Evolutionary conservation across 2,329 filamentous ascomycete species (phyloP).

Genomic region (Clarireedia paspali): DNA sequence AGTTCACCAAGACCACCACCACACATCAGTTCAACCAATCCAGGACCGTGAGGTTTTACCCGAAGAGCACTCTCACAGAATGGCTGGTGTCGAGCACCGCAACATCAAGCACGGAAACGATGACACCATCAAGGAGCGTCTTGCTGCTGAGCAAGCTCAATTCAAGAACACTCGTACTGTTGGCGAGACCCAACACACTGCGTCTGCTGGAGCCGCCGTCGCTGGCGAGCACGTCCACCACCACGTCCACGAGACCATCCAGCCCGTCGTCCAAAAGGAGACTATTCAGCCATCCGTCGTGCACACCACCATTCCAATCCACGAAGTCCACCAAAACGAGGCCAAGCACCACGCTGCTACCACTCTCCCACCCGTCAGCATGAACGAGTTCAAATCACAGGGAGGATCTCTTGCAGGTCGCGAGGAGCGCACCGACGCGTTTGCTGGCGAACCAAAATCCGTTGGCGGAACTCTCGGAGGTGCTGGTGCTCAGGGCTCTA

Average conservation of each 20-base stretch:
- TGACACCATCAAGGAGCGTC: constrained; percentile 36
- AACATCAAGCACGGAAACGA: constrained; percentile 54
- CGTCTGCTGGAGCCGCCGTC: constrained; percentile 40
- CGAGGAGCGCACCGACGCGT: constrained; percentile 49
- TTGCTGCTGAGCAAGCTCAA: constrained; percentile 45
- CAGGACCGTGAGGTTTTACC: constrained; percentile 44
- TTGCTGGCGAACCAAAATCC: constrained; percentile 52
- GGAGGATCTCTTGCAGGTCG: constrained; percentile 47
- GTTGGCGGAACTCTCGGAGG: constrained; percentile 30
- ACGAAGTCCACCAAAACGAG: constrained; percentile 62
- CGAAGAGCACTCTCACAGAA: constrained; percentile 55
- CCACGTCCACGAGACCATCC: constrained; percentile 42
- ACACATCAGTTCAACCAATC: constrained; percentile 62
- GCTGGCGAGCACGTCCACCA: constrained; percentile 58
- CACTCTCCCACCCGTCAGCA: constrained; percentile 53
- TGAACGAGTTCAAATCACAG: constrained; percentile 52
- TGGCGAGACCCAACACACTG: constrained; percentile 41
- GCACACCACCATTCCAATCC: constrained; percentile 65
- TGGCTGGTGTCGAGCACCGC: constrained; percentile 51
- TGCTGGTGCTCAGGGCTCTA: constrained; percentile 21
- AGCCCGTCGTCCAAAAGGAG: constrained; percentile 65
- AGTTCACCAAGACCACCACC: constrained; percentile 65
- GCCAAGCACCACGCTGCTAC: constrained; percentile 59
- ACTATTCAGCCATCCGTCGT: constrained; percentile 59
- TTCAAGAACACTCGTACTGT: constrained; percentile 44